Percentiles rank a stretch among this genome's conserved stretches.
Conservation (phyloP, 2,329 filamentous ascomycete species). For the Lasiodiplodia sp. region DNA sequence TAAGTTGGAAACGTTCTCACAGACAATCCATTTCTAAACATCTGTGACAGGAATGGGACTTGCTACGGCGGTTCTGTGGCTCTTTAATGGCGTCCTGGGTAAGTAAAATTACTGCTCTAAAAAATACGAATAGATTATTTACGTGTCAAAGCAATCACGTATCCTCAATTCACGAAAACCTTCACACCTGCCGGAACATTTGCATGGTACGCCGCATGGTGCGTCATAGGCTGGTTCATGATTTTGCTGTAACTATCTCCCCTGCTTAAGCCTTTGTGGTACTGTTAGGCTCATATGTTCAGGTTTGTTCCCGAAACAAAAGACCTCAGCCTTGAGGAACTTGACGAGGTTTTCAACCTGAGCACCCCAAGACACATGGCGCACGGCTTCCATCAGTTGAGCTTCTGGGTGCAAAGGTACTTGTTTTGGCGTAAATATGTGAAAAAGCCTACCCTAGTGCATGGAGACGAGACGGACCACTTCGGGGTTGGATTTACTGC, state of each 20-base stretch:
- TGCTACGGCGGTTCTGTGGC: conserved; percentile 63
- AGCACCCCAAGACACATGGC: conserved; percentile 43
- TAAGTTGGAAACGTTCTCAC: background rate
- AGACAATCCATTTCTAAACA: background rate
- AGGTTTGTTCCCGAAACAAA: conserved; percentile 59
- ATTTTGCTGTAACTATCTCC: conserved; percentile 34
- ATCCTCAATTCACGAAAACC: conserved; percentile 39
- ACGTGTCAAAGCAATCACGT: conserved; percentile 55
- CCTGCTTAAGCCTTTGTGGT: too few species aligned
- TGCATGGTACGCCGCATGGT: conserved; percentile 63
- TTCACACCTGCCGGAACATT: conserved; percentile 63
- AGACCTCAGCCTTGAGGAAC: conserved; percentile 39
- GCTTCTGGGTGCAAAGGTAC: background rate
- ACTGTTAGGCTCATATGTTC: background rate
- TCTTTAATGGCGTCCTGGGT: conserved; percentile 62
- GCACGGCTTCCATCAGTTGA: background rate
- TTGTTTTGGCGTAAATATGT: background rate
- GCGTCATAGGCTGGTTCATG: conserved; percentile 60
- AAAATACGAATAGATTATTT: fast-evolving
- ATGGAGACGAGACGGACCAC: background rate
- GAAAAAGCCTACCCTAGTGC: background rate
- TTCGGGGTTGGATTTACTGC: background rate
- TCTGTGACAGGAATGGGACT: conserved; percentile 41
- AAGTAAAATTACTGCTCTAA: conserved; percentile 46
- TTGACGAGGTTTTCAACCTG: conserved; percentile 63